Evolutionary conservation across 192 early-diverging fungal genomes (phyloP), one percentile per base, ranked within the genome.

Genomic region (Gamsiella multidivaricata): DNA sequence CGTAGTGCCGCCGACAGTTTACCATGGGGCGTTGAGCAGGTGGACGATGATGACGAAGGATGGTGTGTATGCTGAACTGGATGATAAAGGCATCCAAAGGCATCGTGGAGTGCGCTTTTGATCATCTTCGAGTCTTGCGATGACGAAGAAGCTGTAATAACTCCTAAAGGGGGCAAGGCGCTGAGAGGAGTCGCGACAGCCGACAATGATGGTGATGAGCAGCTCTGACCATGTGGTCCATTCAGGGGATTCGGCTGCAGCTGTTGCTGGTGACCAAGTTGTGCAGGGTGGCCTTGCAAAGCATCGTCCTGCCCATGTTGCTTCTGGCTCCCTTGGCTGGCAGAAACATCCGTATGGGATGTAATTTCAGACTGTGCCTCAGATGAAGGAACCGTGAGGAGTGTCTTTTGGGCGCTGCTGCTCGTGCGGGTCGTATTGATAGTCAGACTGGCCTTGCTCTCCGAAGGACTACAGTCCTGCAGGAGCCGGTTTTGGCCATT

Each of bases 71-170:
- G 65, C 47, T 68, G 65, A 17, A 64, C 47, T 22, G 74, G 74
- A 43, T 78, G 65, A 41, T 69, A 59, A 12, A 78, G 23, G 26
- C 74, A 53, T n/a, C 74, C 74, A 78, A 78, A 78, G 59, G 74
- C 74, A 33, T 78, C 74, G 39, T 78, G 52, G 12, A 78, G 46
- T n/a, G 74, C 66, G 2, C 25, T 57, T 61, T 64, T 78, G 59
- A 78, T 63, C 36, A 55, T 32, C 39, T 78, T 78, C 26, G 74
- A 78, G 28, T 78, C 65, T 17, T 68, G 50, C 26, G 58, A 42
- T 3, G 71, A 47, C 23, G 47, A 42, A 0, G 41, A 20, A 1
- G 61, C 32, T n/a, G n/a, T n/a, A n/a, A n/a, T n/a, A n/a, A n/a
- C n/a, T 56, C 58, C 56, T 54, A 41, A 65, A 65, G 61, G 55